phyloP scores from a whole-genome alignment of 2,329 filamentous ascomycete species.

The Talaromyces sp. region DNA sequence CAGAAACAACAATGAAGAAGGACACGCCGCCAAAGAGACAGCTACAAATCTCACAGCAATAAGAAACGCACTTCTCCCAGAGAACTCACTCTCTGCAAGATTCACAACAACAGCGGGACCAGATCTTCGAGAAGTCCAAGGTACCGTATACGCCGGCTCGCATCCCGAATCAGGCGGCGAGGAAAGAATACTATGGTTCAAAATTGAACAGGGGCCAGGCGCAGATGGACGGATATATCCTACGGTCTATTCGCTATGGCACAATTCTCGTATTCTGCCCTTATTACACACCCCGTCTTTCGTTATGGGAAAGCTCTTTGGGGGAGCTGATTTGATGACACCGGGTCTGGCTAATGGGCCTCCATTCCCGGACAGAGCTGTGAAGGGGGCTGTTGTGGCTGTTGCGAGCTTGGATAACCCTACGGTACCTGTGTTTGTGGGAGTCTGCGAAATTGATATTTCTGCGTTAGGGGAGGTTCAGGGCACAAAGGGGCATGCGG shows the following conservation, averaged over 20 bases:
- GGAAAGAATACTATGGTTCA: constrained; percentile 62
- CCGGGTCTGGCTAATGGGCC: constrained; percentile 63
- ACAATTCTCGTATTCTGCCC: constrained; percentile 58
- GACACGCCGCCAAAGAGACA: constrained; percentile 42
- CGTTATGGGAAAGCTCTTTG: constrained; percentile 60
- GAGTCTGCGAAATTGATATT: constrained; percentile 63
- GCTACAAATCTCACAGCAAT: constrained; percentile 49
- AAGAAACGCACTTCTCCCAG: constrained; percentile 60
- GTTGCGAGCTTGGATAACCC: constrained; percentile 59
- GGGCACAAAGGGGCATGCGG: constrained; percentile 62
- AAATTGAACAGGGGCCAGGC: constrained; percentile 53
- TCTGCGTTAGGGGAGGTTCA: constrained; percentile 53
- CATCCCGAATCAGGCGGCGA: constrained; percentile 51
- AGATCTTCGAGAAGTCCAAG: constrained; percentile 58
- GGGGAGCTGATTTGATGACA: constrained; percentile 67
- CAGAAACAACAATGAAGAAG: constrained; percentile 23
- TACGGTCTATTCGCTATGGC: constrained; percentile 65
- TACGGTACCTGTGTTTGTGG: constrained; percentile 62
- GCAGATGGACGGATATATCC: constrained; percentile 43
- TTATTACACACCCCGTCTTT: constrained; percentile 60
- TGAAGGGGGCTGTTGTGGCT: constrained; percentile 60
- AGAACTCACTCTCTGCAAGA: constrained; percentile 59
- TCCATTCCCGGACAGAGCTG: constrained; percentile 59
- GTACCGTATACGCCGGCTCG: constrained; percentile 62
- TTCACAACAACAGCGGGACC: constrained; percentile 65